phyloP scores from a whole-genome alignment of 2,329 filamentous ascomycete genomes.

The Stagonosporopsis tanaceti region DNA sequence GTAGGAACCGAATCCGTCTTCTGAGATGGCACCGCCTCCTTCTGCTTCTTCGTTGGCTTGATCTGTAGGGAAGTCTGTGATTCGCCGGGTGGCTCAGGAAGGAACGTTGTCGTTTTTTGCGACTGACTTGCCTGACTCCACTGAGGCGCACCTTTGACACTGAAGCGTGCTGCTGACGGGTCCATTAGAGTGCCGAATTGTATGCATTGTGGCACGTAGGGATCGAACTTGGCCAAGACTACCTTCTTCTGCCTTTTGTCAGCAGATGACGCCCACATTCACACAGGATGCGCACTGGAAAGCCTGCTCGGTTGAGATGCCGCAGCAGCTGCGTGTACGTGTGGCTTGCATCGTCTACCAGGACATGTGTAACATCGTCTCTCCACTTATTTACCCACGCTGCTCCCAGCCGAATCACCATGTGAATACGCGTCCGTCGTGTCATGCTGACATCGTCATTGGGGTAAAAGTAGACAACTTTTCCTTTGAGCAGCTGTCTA shows the following conservation, averaged over 20 bases:
- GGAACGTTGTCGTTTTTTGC: not conserved
- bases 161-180: constrained; percentile 66
- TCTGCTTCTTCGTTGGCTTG: constrained; percentile 57
- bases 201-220: constrained; percentile 56
- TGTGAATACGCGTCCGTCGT: constrained; percentile 75
- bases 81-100: constrained; percentile 11
- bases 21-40: constrained; percentile 45
- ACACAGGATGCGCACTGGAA: constrained; percentile 56
- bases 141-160: constrained; percentile 60
- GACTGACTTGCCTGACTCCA: constrained; percentile 4
- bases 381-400: constrained; percentile 69
- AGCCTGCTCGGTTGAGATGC: constrained; percentile 58
- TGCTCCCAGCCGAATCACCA: constrained; percentile 71
- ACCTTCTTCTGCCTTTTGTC: constrained; percentile 47
- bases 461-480: constrained; percentile 72
- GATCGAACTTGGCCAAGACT: constrained; percentile 58
- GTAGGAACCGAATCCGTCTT: constrained; percentile 48
- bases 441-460: constrained; percentile 75
- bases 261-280: not conserved
- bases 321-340: constrained; percentile 69
- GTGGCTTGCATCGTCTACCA: constrained; percentile 74
- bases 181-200: constrained; percentile 55
- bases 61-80: constrained; percentile 57
- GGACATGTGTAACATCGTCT: constrained; percentile 73
- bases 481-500: constrained; percentile 45